Percentiles rank a stretch among this genome's conserved stretches.
phyloP scores from a whole-genome alignment of 345 rosid species.

The Dovyalis caffra region DNA sequence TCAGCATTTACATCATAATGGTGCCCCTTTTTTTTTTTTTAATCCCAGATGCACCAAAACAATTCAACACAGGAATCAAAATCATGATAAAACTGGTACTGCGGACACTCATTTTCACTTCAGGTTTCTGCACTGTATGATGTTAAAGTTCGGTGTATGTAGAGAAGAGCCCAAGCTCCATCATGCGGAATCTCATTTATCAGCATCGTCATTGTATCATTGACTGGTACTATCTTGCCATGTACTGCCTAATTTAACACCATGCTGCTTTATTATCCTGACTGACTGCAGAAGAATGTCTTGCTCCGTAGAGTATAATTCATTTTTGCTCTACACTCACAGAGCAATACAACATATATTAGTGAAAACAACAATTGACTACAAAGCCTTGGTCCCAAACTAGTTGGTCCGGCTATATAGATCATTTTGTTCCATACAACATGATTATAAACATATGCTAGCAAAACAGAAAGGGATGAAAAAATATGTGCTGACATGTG shows the following conservation, averaged over 20 bases:
- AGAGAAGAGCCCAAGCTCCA: background rate
- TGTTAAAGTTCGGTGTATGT: background rate
- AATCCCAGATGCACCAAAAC: background rate
- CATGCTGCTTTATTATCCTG: slow-evolving; percentile 64
- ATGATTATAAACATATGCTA: no score
- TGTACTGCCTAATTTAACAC: slow-evolving; percentile 60
- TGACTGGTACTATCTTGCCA: slow-evolving; percentile 23
- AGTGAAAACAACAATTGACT: background rate
- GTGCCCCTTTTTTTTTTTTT: no score
- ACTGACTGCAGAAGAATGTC: slow-evolving; percentile 70
- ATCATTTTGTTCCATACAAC: background rate
- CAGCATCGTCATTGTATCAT: slow-evolving; percentile 15
- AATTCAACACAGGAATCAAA: background rate
- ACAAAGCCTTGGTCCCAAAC: background rate
- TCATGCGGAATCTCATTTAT: background rate
- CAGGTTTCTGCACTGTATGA: background rate
- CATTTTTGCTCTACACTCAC: slow-evolving; percentile 60
- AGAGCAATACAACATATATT: slow-evolving; percentile 1
- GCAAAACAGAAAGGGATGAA: no score
- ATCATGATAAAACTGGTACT: no score
- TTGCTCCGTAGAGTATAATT: slow-evolving; percentile 59
- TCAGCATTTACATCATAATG: background rate
- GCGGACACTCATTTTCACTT: background rate
- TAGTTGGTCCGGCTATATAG: background rate
- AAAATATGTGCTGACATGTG: background rate